Evolutionary conservation across 768 basidiomycete species (phyloP).

Genomic region (Boletus huronensis): DNA sequence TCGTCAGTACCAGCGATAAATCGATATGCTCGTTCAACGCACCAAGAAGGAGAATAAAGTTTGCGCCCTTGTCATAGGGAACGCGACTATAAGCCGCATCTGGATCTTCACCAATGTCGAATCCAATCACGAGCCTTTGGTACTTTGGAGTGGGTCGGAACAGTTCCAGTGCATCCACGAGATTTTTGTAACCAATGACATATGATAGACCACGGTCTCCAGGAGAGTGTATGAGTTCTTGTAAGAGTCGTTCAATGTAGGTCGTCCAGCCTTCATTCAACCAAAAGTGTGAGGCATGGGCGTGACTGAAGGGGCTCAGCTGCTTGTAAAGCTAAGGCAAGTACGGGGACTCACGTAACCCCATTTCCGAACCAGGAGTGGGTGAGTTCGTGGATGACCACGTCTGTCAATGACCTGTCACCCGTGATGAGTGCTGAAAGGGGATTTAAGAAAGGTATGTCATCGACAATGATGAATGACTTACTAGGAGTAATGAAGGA

Average conservation of each 20-base stretch:
- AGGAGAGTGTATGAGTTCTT: slow-evolving; percentile 63
- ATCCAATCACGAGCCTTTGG: slow-evolving; percentile 76
- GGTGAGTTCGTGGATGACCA: slow-evolving; percentile 82
- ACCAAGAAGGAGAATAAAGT: slow-evolving; percentile 84
- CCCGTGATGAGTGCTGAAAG: slow-evolving; percentile 73
- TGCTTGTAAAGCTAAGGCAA: not conserved
- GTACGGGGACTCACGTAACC: slow-evolving; percentile 53
- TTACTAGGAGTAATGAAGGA: slow-evolving; percentile 86
- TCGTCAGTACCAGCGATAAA: not conserved
- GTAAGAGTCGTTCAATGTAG: slow-evolving; percentile 83
- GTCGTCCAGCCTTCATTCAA: slow-evolving; percentile 95
- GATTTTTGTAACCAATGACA: slow-evolving; percentile 67
- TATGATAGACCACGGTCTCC: slow-evolving; percentile 78
- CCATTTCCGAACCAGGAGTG: slow-evolving; percentile 96
- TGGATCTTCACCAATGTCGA: slow-evolving; percentile 68
- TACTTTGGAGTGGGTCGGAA: slow-evolving; percentile 62
- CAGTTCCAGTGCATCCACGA: slow-evolving; percentile 66
- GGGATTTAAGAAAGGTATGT: not conserved
- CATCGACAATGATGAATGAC: slow-evolving; percentile 11
- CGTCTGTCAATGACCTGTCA: slow-evolving; percentile 82
- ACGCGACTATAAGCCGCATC: slow-evolving; percentile 73
- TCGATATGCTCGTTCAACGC: not conserved
- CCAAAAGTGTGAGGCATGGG: slow-evolving; percentile 80
- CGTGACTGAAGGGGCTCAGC: slow-evolving; percentile 43
- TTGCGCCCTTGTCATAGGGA: slow-evolving; percentile 90